A percentile compares a stretch with the other conserved stretches of the same genome.
These are phyloP conservation scores for Metschnikowia baotianmanensis DNA, from an alignment of 805 yeast species.

Conservation along the genomic window DNA sequence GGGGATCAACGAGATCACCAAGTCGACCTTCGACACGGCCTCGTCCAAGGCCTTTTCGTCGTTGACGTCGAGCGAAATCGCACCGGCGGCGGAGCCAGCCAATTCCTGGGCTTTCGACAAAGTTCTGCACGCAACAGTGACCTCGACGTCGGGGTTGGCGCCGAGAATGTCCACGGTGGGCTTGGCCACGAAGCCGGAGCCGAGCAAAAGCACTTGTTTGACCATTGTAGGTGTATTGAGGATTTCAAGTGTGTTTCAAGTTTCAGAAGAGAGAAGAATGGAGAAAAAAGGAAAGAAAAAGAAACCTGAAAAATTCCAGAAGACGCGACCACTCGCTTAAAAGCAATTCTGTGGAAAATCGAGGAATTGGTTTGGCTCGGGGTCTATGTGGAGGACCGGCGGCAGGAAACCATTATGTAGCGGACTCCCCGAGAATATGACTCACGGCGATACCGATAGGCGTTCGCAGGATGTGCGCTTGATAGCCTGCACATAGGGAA, in stretches of 20 bases:
- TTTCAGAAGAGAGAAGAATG: neutral
- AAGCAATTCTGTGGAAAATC: neutral
- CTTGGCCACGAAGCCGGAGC: conserved; percentile 98
- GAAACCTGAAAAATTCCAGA: neutral
- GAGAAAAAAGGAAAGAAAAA: neutral
- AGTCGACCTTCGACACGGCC: conserved; percentile 73
- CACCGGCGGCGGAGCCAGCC: conserved; percentile 77
- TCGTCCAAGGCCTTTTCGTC: conserved; percentile 75
- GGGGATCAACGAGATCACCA: conserved; percentile 93
- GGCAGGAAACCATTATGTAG: conserved; percentile 1
- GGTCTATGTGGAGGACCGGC: conserved; percentile 1
- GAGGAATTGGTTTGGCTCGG: neutral
- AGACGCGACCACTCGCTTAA: neutral
- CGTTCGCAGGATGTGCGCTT: conserved; percentile 1
- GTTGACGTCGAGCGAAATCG: conserved; percentile 86
- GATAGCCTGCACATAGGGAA: conserved; percentile 8
- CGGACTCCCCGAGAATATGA: conserved; percentile 8
- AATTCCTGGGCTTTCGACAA: conserved; percentile 79
- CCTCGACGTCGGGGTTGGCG: conserved; percentile 72
- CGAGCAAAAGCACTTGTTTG: conserved; percentile 72
- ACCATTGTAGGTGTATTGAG: conserved; percentile 17
- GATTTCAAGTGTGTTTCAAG: neutral
- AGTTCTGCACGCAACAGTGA: conserved; percentile 96
- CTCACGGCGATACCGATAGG: conserved; percentile 9
- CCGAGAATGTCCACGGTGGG: conserved; percentile 95